These are phyloP conservation scores for Pythium volutum DNA, from an alignment of 352 stramenopile species.

Conservation along the genomic window DNA sequence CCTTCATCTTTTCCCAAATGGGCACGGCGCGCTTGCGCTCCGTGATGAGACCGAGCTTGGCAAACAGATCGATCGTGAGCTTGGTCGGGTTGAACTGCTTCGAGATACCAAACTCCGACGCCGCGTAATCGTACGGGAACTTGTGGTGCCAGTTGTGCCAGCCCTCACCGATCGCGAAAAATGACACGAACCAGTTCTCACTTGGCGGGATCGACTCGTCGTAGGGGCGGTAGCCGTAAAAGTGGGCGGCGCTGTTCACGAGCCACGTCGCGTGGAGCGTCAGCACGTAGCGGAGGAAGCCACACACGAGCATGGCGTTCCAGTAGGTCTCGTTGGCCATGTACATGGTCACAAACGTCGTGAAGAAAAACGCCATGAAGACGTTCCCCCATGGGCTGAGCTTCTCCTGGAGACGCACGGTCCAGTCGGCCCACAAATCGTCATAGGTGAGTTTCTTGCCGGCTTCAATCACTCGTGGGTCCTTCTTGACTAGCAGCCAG, in stretches of 20 bases:
- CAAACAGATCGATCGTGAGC: slow-evolving; percentile 94
- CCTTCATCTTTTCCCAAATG: slow-evolving; percentile 93
- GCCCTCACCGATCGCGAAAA: slow-evolving; percentile 95
- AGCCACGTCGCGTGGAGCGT: slow-evolving; percentile 98
- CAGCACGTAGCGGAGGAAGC: slow-evolving; percentile 91
- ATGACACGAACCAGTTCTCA: slow-evolving; percentile 96
- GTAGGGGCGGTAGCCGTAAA: slow-evolving; percentile 97
- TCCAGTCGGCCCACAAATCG: slow-evolving; percentile 95
- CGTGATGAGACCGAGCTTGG: slow-evolving; percentile 89
- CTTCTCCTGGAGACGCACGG: slow-evolving; percentile 95
- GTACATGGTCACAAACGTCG: slow-evolving; percentile 86
- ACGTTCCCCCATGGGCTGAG: slow-evolving; percentile 97
- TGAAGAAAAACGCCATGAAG: slow-evolving; percentile 98
- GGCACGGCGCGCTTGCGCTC: slow-evolving; percentile 93
- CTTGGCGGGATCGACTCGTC: slow-evolving; percentile 91
- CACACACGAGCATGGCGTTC: slow-evolving; percentile 95
- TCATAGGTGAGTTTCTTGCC: slow-evolving; percentile 95
- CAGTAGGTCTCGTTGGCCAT: slow-evolving; percentile 93
- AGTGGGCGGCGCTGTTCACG: slow-evolving; percentile 98
- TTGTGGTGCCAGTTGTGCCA: slow-evolving; percentile 99
- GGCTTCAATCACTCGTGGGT: slow-evolving; percentile 88
- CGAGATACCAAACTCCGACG: slow-evolving; percentile 95
- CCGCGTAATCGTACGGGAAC: slow-evolving; percentile 99
- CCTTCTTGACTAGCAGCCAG: slow-evolving; percentile 98
- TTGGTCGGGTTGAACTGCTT: slow-evolving; percentile 98